These are phyloP conservation scores for Gelatoporia subvermispora DNA, from an alignment of 768 basidiomycete species.

Conservation along the genomic window DNA sequence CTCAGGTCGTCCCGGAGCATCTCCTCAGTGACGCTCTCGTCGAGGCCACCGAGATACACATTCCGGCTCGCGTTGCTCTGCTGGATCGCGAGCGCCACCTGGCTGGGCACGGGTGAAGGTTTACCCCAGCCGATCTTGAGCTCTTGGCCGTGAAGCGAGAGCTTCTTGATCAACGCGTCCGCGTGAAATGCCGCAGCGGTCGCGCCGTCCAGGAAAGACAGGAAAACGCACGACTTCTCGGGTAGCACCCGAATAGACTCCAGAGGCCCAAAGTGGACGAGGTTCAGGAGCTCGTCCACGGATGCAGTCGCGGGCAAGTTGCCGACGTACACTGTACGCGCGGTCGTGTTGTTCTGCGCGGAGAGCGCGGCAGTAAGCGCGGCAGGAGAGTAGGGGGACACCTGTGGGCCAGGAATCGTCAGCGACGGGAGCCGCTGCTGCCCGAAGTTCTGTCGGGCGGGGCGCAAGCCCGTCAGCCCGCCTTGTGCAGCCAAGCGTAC, in stretches of 20 bases:
- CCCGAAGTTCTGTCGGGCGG: conserved; percentile 34
- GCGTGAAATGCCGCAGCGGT: conserved; percentile 97
- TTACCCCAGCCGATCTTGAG: conserved; percentile 99
- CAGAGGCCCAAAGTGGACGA: conserved; percentile 96
- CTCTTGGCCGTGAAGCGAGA: conserved; percentile 90
- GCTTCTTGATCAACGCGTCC: conserved; percentile 92
- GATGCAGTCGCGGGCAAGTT: conserved; percentile 93
- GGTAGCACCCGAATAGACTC: conserved; percentile 92
- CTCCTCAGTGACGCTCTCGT: conserved; percentile 88
- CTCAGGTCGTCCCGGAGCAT: conserved; percentile 87
- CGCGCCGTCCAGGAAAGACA: conserved; percentile 91
- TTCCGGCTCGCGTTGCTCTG: conserved; percentile 93
- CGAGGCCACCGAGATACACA: conserved; percentile 93
- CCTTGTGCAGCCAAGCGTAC: background rate
- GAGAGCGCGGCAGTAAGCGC: conserved; percentile 70
- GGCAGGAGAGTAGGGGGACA: conserved; percentile 72
- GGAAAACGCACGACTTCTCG: conserved; percentile 96
- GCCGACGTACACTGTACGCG: conserved; percentile 95
- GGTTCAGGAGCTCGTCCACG: conserved; percentile 95
- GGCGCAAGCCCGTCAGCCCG: background rate
- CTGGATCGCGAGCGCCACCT: conserved; percentile 82
- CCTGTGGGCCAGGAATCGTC: conserved; percentile 62
- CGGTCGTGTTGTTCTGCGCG: conserved; percentile 51
- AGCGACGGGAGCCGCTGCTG: conserved; percentile 64
- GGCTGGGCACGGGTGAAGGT: conserved; percentile 80